Base-by-base conservation (phyloP, 768 basidiomycete species). In the Mycena amicta region DNA sequence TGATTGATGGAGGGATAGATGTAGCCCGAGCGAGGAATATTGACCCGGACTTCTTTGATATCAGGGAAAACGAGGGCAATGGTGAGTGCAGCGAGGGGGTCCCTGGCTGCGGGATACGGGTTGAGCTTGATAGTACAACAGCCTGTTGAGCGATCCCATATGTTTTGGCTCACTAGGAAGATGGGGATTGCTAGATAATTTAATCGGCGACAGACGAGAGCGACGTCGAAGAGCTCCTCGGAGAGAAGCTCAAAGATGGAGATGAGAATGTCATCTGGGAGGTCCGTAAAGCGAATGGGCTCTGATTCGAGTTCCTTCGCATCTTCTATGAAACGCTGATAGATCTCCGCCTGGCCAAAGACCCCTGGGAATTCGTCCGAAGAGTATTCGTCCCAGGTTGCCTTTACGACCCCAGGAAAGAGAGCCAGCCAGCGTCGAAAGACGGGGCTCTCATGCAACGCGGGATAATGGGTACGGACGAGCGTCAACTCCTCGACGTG, bases 221-320 rank as follows among this genome's bases (percentile, higher is more conserved):
- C 31, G 6, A 54, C 20, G 31, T 54, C 41, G 26, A 54, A 54
- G 23, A 54, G 28, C 22, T 45, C 53, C 2, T 43, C 23, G 2
- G 53, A 4, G 26, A 54, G 53, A 18, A 28, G 43, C 27, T 54
- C 53, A 28, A 54, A 30, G 18, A 54, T 26, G 20, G 53, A 15
- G 3, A 45, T 26, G 41, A 54, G 4, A 26, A 54, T 43, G 20
- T 54, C 53, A 28, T 54, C 53, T 5, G 53, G 53, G 28, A 54
- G 15, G 31, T 45, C 27, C 18, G 26, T 49, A 20, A 49, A 49
- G 5, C 8, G 47, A 25, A 12, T 25, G 11, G 23, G 12, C 5
- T 25, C 27, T 22, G 47, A 12, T 29, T 8, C 11, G 22, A 13
- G 27, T 37, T 37, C 33, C 33, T 37, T 37, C 33, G 33, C 18